phyloP scores from a whole-genome alignment of 768 basidiomycete species.

The Russula foetens region DNA sequence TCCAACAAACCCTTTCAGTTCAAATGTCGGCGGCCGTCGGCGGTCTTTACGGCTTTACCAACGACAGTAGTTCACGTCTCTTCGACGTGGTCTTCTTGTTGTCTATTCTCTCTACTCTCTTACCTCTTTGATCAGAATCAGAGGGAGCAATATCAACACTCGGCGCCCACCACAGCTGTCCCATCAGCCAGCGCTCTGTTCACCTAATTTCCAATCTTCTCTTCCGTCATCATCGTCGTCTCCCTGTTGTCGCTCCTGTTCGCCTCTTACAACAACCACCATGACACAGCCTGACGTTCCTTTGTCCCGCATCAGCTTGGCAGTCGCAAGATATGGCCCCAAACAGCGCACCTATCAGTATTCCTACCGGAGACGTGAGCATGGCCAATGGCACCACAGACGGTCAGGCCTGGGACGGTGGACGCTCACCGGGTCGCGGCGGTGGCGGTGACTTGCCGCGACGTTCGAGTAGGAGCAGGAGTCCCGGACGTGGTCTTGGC shows the following conservation, averaged over 20 bases:
- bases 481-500: slow-evolving; percentile 46
- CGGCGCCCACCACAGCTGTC: slow-evolving; percentile 19
- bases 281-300: slow-evolving; percentile 36
- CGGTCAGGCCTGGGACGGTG: slow-evolving; percentile 52
- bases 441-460: slow-evolving; percentile 45
- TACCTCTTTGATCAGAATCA: slow-evolving; percentile 22
- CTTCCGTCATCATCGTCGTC: slow-evolving; percentile 25
- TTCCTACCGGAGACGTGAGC: slow-evolving; percentile 44
- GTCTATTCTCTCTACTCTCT: slow-evolving; percentile 15
- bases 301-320: slow-evolving; percentile 56
- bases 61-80: slow-evolving; percentile 16
- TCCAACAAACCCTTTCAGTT: slow-evolving; percentile 15
- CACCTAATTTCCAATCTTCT: slow-evolving; percentile 18
- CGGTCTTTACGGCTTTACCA: slow-evolving; percentile 20
- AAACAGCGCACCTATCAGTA: slow-evolving; percentile 52
- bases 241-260: slow-evolving; percentile 22
- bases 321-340: slow-evolving; percentile 76
- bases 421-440: slow-evolving; percentile 38
- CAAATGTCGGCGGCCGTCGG: slow-evolving; percentile 22
- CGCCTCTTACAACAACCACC: slow-evolving; percentile 19
- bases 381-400: slow-evolving; percentile 39
- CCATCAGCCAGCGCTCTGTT: slow-evolving; percentile 16
- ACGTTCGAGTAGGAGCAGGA: slow-evolving; percentile 72
- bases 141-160: slow-evolving; percentile 16
- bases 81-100: slow-evolving; percentile 6